A percentile compares a stretch with the other conserved stretches of the same genome.
Evolutionary conservation across 495 filamentous ascomycete genomes (phyloP).

Genomic region (Hyaloscypha bicolor): DNA sequence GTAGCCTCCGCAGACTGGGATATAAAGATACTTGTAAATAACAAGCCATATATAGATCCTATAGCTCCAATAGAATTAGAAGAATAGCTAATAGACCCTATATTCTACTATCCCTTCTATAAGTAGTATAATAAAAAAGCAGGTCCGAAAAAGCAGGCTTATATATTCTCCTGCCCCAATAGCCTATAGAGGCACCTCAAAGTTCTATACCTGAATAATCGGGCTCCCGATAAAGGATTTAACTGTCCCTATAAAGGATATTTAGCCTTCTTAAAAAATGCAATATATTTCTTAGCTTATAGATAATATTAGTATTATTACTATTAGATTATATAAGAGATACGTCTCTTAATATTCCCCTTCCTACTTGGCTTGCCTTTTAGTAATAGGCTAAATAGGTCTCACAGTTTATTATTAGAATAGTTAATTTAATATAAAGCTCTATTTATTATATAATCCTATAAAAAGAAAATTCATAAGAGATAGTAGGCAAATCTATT

Average conservation of each 20-base stretch:
- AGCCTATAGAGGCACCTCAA: conserved; percentile 14
- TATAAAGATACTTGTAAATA: not conserved
- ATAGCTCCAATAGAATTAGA: not conserved
- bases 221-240: conserved; percentile 9
- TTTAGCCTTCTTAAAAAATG: conserved; percentile 14
- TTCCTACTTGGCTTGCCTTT: no score
- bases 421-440: no score
- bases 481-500: no score
- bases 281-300: conserved; percentile 14
- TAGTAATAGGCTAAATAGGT: no score
- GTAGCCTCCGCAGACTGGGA: not conserved
- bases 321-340: no score
- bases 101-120: conserved; percentile 7
- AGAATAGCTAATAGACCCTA: not conserved
- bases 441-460: no score
- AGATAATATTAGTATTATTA: conserved; percentile 5
- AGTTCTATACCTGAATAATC: conserved; percentile 8
- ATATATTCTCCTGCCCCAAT: conserved; percentile 16
- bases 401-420: no score
- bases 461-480: no score
- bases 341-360: no score
- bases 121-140: conserved; percentile 2
- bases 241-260: conserved; percentile 20
- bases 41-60: not conserved
- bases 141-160: not conserved